Evolutionary conservation across 805 yeast genomes (phyloP), one percentile per base, ranked within the genome.

Genomic region (Schwanniomyces yamadae): DNA sequence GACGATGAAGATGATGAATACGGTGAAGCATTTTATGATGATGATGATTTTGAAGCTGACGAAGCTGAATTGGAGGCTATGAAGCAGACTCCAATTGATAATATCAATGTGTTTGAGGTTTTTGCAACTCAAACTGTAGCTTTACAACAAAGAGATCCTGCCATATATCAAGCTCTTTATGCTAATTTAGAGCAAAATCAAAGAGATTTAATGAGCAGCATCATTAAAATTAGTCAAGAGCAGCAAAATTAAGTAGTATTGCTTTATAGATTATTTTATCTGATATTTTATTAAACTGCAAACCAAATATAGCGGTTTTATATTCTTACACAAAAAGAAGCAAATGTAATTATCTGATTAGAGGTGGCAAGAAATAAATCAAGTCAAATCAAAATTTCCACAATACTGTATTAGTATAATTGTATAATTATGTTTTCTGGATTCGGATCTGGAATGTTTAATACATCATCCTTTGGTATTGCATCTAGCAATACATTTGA

Each of bases 11-110:
- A 49, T 28, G 63, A 48, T 2, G 69, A 56, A 11, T 63, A 61
- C n/a, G 59, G 53, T 17, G 63, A 50, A 23, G 58, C 47, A n/a
- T 58, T 54, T 14, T 57, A 45, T 25, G 56, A 49, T 23, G 59
- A 47, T 7, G 67, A 59, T 23, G 60, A 54, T 13, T 55, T 45
- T 17, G 83, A 77, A 45, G 79, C 78, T 7, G 80, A 78, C 33
- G 93, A 84, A 32, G 93, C 84, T 6, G 71, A 85, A 29, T 80
- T 81, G 30, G 97, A 90, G 52, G 96, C 96, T 7, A 68, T 84
- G 54, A 76, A 84, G 17, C 83, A 81, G 45, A 83, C 91, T 1
- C 82, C 95, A 3, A 71, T 93, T 31, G 97, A 91, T 53, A 66
- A 70, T 27, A 62, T 89, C 33, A 84, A 91, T 53, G 81, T 84